A percentile compares a stretch with the other conserved stretches of the same genome.
phyloP scores from a whole-genome alignment of 2,329 filamentous ascomycete species.

The Verruconis gallopava region DNA sequence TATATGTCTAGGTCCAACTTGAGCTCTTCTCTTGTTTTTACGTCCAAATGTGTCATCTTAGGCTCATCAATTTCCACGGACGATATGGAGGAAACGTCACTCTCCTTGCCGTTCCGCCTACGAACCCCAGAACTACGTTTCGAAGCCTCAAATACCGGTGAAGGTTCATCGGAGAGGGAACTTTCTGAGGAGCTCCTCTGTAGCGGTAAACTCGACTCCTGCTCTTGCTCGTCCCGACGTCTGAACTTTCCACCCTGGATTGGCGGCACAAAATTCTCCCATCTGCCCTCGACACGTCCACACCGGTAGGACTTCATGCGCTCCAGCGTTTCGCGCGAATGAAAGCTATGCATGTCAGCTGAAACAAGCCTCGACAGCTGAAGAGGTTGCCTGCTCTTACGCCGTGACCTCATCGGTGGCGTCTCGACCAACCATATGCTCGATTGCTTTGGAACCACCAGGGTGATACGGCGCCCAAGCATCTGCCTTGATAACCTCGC shows the following conservation, averaged over 20 bases:
- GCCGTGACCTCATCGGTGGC: constrained; percentile 88
- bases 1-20: constrained; percentile 68
- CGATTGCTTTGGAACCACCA: constrained; percentile 79
- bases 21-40: constrained; percentile 61
- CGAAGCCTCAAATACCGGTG: constrained; percentile 48
- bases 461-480: constrained; percentile 83
- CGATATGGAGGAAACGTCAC: constrained; percentile 23
- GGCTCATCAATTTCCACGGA: constrained; percentile 33
- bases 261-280: constrained; percentile 80
- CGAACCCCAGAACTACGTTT: background rate
- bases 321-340: constrained; percentile 62
- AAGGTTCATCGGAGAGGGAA: constrained; percentile 38
- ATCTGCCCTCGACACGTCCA: constrained; percentile 65
- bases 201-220: constrained; percentile 19
- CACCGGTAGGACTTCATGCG: constrained; percentile 76
- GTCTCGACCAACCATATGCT: constrained; percentile 87
- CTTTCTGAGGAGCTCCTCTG: constrained; percentile 13
- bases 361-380: constrained; percentile 10
- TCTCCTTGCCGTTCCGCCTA: constrained; percentile 2
- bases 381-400: constrained; percentile 40
- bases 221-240: constrained; percentile 28
- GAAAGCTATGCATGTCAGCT: constrained; percentile 44
- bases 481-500: constrained; percentile 74
- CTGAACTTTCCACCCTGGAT: constrained; percentile 80
- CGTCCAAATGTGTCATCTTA: constrained; percentile 53